Evolutionary conservation across 345 rosid genomes (phyloP).

Genomic region (Raphanus sativus): DNA sequence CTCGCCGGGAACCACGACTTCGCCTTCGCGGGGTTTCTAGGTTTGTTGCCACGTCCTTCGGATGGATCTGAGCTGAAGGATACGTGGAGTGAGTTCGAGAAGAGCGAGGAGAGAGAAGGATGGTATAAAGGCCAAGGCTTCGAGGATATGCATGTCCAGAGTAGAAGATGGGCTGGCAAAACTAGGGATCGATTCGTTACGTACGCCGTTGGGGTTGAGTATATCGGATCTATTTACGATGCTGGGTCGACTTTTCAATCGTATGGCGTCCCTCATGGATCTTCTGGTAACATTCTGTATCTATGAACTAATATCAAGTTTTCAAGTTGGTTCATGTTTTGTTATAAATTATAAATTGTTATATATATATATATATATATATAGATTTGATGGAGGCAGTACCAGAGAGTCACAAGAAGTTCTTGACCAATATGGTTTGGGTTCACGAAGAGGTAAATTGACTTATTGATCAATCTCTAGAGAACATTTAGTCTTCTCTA

Average conservation of each 20-base stretch:
- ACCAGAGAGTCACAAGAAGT: constrained; percentile 77
- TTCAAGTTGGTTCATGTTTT: too few relatives aligned
- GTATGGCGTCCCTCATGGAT: constrained; percentile 83
- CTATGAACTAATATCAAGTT: too few relatives aligned
- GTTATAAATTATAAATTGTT: too few relatives aligned
- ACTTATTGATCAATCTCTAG: neutral
- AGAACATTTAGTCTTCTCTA: neutral
- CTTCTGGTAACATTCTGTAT: constrained; percentile 50
- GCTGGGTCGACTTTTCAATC: constrained; percentile 81
- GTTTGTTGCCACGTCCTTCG: constrained; percentile 50
- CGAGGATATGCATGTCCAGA: constrained; percentile 77
- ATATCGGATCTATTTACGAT: constrained; percentile 73
- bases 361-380: too few relatives aligned
- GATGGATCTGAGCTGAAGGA: constrained; percentile 56
- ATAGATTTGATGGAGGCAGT: constrained; percentile 65
- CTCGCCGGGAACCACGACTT: constrained; percentile 83
- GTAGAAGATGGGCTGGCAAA: constrained; percentile 78
- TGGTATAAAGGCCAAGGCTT: constrained; percentile 77
- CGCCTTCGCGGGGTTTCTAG: constrained; percentile 70
- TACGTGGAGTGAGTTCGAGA: constrained; percentile 63
- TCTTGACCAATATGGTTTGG: constrained; percentile 73
- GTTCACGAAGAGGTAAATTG: constrained; percentile 70
- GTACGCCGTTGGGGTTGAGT: constrained; percentile 43
- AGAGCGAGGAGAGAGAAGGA: constrained; percentile 68
- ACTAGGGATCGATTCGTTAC: constrained; percentile 49